These are phyloP conservation scores for Cunninghamia lanceolata DNA, from an alignment of 75 land plant species.

Conservation along the genomic window DNA sequence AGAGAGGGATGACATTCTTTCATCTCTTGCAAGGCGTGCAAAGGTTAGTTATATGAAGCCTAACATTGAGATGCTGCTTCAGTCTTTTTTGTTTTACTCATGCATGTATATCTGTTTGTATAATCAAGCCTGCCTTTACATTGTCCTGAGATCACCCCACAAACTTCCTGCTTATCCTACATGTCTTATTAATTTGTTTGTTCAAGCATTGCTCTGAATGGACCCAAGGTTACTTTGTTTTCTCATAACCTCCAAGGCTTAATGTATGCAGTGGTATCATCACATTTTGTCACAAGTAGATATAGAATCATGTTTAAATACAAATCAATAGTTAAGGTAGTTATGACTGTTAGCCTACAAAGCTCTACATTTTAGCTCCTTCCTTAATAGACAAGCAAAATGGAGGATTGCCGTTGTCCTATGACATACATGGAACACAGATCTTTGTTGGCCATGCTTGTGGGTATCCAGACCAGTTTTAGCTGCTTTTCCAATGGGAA, in stretches of 20 bases:
- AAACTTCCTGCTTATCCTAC: not conserved
- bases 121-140: not conserved
- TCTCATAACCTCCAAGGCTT: not conserved
- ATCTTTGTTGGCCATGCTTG: not conserved
- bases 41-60: slow-evolving; percentile 43
- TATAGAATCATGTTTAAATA: not conserved
- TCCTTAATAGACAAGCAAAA: not conserved
- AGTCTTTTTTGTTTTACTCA: not conserved
- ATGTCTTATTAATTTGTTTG: not conserved
- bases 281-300: not conserved
- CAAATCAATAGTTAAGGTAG: not conserved
- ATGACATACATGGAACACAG: not conserved
- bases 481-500: not conserved
- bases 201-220: not conserved
- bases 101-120: not conserved
- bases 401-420: not conserved
- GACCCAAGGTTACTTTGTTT: not conserved
- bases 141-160: not conserved
- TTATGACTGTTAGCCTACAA: not conserved
- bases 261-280: not conserved
- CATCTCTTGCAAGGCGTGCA: slow-evolving; percentile 93
- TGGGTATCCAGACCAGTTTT: not conserved
- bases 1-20: slow-evolving; percentile 86
- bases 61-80: not conserved
- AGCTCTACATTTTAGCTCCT: not conserved